A percentile compares a stretch with the other conserved stretches of the same genome.
These are phyloP conservation scores for Saturnispora halmiae DNA, from an alignment of 805 yeast species.

Conservation along the genomic window DNA sequence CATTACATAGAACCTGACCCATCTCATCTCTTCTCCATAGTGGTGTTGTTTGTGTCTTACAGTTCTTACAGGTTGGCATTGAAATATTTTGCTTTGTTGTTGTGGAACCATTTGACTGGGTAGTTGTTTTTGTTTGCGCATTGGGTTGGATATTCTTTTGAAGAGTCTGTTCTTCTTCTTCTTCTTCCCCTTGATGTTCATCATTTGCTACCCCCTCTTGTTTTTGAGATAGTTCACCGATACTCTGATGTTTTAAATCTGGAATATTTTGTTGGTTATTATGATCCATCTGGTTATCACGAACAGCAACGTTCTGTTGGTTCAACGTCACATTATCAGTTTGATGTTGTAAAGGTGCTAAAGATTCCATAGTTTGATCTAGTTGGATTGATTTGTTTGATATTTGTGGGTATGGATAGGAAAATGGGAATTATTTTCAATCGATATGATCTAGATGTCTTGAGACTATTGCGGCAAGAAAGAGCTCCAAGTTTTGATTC, in stretches of 20 bases:
- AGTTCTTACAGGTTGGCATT: slow-evolving; percentile 75
- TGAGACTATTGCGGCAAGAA: too few relatives aligned
- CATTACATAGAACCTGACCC: slow-evolving; percentile 86
- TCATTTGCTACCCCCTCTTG: slow-evolving; percentile 15
- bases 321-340: background rate
- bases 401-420: too few relatives aligned
- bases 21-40: slow-evolving; percentile 92
- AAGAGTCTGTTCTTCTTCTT: too few relatives aligned
- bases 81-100: slow-evolving; percentile 56
- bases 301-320: background rate
- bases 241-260: background rate
- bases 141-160: slow-evolving; percentile 41
- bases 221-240: background rate
- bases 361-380: background rate
- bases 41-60: slow-evolving; percentile 89
- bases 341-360: background rate
- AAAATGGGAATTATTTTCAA: too few relatives aligned
- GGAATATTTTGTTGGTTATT: background rate
- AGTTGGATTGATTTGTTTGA: too few relatives aligned
- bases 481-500: too few relatives aligned
- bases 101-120: slow-evolving; percentile 52
- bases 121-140: slow-evolving; percentile 48
- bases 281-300: background rate
- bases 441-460: too few relatives aligned
- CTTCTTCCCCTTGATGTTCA: background rate